Evolutionary conservation across 768 basidiomycete species (phyloP), one percentile per base, ranked within the genome.

Genomic region (Rhodocollybia butyracea): DNA sequence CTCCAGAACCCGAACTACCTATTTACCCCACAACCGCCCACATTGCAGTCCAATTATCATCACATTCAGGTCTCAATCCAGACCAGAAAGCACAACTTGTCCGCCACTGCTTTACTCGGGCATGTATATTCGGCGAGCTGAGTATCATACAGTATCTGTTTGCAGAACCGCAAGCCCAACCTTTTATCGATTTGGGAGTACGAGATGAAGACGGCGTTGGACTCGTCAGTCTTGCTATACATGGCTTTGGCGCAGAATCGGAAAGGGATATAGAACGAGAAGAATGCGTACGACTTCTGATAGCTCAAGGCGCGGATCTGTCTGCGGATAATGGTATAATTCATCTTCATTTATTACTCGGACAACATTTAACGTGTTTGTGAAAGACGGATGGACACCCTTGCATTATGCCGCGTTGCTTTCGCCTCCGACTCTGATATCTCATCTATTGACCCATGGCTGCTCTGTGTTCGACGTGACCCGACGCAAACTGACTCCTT

Each of bases 391-490:
- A 31, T 98, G 97, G 97, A 94, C 92, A 10, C 86, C 95, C 3
- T 77, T 99, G 12, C 96, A 98, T 64, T 88, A 96, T 72, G 93
- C 96, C 7, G 90, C 90, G 7, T 72, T 98, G 50, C 75, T 91
- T 34, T 85, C 92, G 12, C 94, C 96, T 30, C 91, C 95, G 2
- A 94, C 94, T 2, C 75, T 98, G 21, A 82, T 98, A 21, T 93
- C 94, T 0, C 88, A 93, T 76, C 77, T 99, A 22, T 86, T 98
- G 73, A 96, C 92, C 11, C 90, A 93, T 61, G 92, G 93, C 43
- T 92, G 91, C 59, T 94, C 92, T 24, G 85, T 91, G 0, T 85
- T 91, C 58, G 80, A 85, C 5, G 66, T 82, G 42, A 96, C 95
- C 24, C 80, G 78, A 61, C 84, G 88, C 36, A 88, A 89, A 27